phyloP scores from a whole-genome alignment of 2,329 filamentous ascomycete genomes.

The Aspergillus tanneri region DNA sequence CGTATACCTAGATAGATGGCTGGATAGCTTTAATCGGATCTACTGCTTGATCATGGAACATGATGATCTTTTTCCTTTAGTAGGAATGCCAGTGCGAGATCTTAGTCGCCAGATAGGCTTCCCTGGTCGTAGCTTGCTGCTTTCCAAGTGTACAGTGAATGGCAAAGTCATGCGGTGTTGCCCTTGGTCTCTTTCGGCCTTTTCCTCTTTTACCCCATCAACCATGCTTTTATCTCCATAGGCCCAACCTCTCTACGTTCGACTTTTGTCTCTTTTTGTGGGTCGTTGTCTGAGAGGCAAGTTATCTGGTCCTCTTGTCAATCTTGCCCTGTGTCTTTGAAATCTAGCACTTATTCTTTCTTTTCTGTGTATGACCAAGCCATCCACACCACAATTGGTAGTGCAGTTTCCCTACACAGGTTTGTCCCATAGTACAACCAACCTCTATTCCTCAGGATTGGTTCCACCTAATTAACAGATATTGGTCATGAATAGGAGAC shows the following conservation, averaged over 20 bases:
- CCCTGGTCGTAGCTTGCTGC: no score
- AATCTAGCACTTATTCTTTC: neutral
- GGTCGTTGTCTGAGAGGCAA: neutral
- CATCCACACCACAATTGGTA: no score
- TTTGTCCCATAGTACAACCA: no score
- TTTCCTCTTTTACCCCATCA: neutral
- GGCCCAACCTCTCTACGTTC: neutral
- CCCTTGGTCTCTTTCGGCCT: no score
- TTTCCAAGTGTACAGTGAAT: no score
- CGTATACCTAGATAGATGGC: conserved; percentile 14
- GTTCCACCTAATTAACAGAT: no score
- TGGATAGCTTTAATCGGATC: conserved; percentile 22
- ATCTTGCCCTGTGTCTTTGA: neutral
- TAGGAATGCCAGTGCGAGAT: neutral
- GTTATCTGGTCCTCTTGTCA: neutral
- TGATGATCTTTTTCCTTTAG: neutral
- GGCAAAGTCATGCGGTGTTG: no score
- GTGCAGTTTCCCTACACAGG: no score
- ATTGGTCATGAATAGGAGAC: no score
- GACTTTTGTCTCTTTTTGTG: neutral
- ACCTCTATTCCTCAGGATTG: no score
- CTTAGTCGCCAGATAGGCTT: neutral
- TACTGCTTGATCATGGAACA: conserved; percentile 9
- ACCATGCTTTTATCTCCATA: neutral
- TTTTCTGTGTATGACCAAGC: no score